Conservation (phyloP, 2,329 filamentous ascomycete species). For the Ophiocordyceps camponoti-saundersi region DNA sequence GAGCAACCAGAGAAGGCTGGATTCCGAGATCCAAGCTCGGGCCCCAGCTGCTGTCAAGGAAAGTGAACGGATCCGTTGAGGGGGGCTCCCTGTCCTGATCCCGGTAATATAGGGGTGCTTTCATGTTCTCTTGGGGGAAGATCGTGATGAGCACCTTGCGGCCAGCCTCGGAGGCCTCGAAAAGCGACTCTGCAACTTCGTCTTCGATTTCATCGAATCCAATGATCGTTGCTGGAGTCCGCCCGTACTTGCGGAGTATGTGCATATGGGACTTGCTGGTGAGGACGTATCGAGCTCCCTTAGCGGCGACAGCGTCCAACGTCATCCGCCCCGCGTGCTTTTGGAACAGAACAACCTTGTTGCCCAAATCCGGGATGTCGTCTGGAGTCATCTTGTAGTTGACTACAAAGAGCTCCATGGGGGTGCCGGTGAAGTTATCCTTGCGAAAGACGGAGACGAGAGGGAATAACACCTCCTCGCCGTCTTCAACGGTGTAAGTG, state of each 20-base stretch:
- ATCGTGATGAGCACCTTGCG: too few relatives aligned
- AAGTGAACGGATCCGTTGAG: constrained; percentile 15
- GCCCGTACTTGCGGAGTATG: too few relatives aligned
- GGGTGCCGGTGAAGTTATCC: constrained; percentile 25
- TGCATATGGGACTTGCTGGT: too few relatives aligned
- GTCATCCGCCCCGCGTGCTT: too few relatives aligned
- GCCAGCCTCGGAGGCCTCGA: too few relatives aligned
- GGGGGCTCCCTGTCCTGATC: constrained; percentile 14
- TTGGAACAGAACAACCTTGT: constrained; percentile 40
- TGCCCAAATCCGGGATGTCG: constrained; percentile 36
- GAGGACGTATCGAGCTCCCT: too few relatives aligned
- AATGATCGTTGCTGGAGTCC: too few relatives aligned
- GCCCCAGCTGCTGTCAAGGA: constrained; percentile 33
- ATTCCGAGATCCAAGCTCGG: constrained; percentile 40
- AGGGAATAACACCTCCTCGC: background rate
- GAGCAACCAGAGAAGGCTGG: constrained; percentile 36
- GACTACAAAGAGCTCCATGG: constrained; percentile 28
- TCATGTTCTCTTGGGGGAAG: constrained; percentile 22
- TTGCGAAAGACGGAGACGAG: constrained; percentile 1
- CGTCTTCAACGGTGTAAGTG: too few relatives aligned
- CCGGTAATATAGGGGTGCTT: constrained; percentile 17
- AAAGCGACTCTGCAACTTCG: too few relatives aligned
- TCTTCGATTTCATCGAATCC: too few relatives aligned
- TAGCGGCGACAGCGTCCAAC: too few relatives aligned
- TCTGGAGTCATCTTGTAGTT: constrained; percentile 34